Percentiles rank a stretch among this genome's conserved stretches.
These are phyloP conservation scores for Chaetomium globosum DNA, from an alignment of 2,329 filamentous ascomycete species.

Conservation along the genomic window DNA sequence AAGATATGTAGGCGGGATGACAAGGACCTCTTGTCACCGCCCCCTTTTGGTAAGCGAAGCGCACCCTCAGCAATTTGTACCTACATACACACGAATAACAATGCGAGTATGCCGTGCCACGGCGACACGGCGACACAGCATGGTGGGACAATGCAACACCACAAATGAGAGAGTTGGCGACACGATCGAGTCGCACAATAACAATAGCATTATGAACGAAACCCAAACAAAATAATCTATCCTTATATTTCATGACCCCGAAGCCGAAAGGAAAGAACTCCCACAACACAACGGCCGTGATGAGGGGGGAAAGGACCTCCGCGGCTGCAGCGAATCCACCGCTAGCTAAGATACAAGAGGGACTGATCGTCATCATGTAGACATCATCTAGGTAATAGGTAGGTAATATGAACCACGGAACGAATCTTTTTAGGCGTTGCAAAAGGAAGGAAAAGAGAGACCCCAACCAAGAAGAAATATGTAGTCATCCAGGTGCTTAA, in stretches of 20 bases:
- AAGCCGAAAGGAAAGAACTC: not conserved
- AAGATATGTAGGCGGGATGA: no score
- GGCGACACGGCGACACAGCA: not conserved
- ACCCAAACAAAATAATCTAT: not conserved
- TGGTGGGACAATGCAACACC: not conserved
- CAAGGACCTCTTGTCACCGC: no score
- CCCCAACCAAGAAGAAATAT: constrained; percentile 7
- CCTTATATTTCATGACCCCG: not conserved
- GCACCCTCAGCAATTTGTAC: no score
- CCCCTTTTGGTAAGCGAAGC: no score
- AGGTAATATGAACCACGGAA: not conserved
- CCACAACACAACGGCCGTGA: not conserved
- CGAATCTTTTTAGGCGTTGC: not conserved
- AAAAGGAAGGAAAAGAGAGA: not conserved
- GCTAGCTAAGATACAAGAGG: not conserved
- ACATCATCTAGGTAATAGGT: not conserved
- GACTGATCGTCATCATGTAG: not conserved
- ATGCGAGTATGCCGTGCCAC: not conserved
- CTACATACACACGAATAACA: no score
- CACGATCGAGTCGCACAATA: not conserved
- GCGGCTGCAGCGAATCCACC: not conserved
- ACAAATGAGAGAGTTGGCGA: not conserved
- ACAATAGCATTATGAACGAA: not conserved
- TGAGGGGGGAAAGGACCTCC: not conserved
- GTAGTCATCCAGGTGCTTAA: not conserved